Conservation (phyloP, 2,329 filamentous ascomycete species). For the Penicillium fuscoglaucum region DNA sequence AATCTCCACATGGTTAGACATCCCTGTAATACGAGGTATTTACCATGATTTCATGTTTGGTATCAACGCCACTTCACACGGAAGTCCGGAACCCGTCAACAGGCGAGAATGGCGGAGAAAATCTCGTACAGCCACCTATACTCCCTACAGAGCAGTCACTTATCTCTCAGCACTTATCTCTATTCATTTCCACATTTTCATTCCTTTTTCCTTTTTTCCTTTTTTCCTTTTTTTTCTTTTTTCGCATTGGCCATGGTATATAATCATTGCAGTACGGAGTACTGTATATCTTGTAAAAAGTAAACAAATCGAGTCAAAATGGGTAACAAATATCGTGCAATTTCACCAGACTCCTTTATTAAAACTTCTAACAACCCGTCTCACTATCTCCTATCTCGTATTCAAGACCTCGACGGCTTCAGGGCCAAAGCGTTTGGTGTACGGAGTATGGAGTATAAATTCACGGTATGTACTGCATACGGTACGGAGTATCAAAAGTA, state of each 20-base stretch:
- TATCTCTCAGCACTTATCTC: neutral
- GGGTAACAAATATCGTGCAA: neutral
- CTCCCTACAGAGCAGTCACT: neutral
- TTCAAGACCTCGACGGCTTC: neutral
- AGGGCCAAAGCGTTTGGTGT: neutral
- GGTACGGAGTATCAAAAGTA: neutral
- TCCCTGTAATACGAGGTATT: neutral
- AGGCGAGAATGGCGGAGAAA: neutral
- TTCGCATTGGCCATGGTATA: neutral
- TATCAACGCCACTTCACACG: neutral
- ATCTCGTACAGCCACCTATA: neutral
- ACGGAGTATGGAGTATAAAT: neutral
- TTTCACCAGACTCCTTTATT: neutral
- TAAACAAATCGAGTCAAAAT: neutral
- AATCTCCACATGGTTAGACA: neutral
- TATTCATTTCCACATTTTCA: neutral
- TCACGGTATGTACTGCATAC: neutral
- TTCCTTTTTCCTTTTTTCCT: no score
- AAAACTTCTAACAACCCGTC: neutral
- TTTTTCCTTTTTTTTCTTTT: no score
- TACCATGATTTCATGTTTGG: neutral
- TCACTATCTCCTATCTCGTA: neutral
- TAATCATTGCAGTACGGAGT: neutral
- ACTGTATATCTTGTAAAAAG: neutral
- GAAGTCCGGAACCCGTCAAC: neutral